Base-by-base conservation (phyloP, 169 alveolate genomes). In the Amoebophrya sp. region DNA sequence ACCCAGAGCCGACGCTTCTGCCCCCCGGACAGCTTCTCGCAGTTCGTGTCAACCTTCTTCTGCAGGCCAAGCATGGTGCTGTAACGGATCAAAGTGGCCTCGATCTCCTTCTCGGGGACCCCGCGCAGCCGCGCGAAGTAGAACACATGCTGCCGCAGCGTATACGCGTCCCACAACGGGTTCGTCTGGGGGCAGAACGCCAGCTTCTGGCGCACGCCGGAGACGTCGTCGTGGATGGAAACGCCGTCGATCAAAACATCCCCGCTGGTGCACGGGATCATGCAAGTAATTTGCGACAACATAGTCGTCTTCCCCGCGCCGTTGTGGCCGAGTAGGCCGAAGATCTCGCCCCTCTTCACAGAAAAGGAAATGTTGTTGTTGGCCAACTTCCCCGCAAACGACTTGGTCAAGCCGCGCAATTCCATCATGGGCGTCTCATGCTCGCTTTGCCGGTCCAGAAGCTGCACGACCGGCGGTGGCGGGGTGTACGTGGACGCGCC, bases 261-360 rank as follows among this genome's bases (percentile, higher is more conserved):
- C 39, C 98, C 98, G 18, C 91, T 45, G 88, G 95, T 91, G 5
- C 96, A 96, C n/a, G 69, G 40, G 38, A 94, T 31, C 89, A 94
- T 97, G 58, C 96, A 96, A 31, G 97, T 94, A 41, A 96, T 87
- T 50, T 94, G 92, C 93, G 95, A 95, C 88, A 96, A 95, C 13
- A 97, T 95, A 20, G 98, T 95, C 1, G 97, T 95, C 89, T 96
- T 96, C 42, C 98, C 98, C 20, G 98, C 98, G 40, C 98, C 98
- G 90, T 96, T 96, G n/a, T 95, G 94, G 26, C 98, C 98, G 42
- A 96, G 92, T 40, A 95, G 92, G n/a, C 97, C 96, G 92, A 96
- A 95, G 88, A 96, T 95, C 92, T 96, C 97, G 48, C 48, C 48
- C 20, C 48, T n/a, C n/a, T n/a, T n/a, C n/a, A n/a, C n/a, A n/a